Base-by-base conservation (phyloP, 2,329 filamentous ascomycete species). In the Alternaria tenuissima region DNA sequence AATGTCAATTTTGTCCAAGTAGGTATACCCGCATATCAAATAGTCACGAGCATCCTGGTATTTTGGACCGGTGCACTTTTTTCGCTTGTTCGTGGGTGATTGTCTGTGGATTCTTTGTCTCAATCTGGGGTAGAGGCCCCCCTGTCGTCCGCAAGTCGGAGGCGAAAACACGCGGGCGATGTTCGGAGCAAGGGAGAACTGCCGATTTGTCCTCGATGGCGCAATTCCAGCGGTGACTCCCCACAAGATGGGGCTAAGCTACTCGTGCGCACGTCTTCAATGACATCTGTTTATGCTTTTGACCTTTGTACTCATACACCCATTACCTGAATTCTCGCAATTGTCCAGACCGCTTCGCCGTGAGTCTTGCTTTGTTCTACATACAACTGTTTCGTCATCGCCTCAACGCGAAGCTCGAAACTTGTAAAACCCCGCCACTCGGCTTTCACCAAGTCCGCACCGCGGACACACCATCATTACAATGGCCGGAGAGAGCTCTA, bases 191-290 rank as follows among this genome's bases (percentile, higher is more conserved):
- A 51, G 20, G 58, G 60, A 67, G 60, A 70, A 63, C 39, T 65
- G 65, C 68, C 70, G 71, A 71, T 72, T 68, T 52, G 55, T 41
- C 24, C 41, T 52, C 61, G 66, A 76, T 76, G 68, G 73, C 72
- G 74, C 71, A 71, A 76, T 76, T 62, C 56, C 63, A 70, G 71
- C 70, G 67, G 68, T 76, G 73, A 76, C 74, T 76, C 73, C 66
- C 62, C 66, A 70, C 65, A 70, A 62, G 65, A 59, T 61, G 59
- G 57, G 57, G 43, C 66, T 61, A 67, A 67, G 43, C 68, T 69
- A 48, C 65, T 69, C 70, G 69, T 67, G 65, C 66, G 71, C 65
- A 59, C 54, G 62, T 58, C 59, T 56, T 55, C 59, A 55, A 59
- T 52, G 46, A 60, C 58, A 64, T 59, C 20, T 34, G 28, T 47